Conservation (phyloP, 352 stramenopile genomes). For the Phytopythium montanum region DNA sequence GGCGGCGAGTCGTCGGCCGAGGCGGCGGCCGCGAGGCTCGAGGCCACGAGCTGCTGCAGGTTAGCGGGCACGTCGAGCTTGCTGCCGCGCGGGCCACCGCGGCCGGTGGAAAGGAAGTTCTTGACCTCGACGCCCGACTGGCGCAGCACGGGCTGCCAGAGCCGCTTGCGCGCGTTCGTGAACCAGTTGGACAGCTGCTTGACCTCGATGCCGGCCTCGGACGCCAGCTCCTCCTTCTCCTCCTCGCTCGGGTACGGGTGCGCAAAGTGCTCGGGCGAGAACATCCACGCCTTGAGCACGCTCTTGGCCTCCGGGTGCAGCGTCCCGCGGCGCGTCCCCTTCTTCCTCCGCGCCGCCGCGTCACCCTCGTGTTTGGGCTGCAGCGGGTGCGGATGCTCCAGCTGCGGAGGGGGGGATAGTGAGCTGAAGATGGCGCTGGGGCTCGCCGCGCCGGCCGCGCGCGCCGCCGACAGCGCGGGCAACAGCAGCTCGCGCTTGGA, state of each 20-base stretch:
- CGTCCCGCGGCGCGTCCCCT: conserved; percentile 75
- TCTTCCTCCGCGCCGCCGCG: conserved; percentile 44
- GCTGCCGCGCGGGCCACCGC: conserved; percentile 70
- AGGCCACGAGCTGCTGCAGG: conserved; percentile 52
- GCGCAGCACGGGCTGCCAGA: conserved; percentile 83
- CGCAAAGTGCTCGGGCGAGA: conserved; percentile 84
- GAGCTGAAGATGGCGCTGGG: conserved; percentile 26
- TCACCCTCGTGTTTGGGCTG: not conserved
- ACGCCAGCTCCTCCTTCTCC: conserved; percentile 81
- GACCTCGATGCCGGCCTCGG: conserved; percentile 80
- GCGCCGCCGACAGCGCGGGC: conserved; percentile 37
- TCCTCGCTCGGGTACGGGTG: conserved; percentile 87
- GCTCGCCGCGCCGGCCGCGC: not conserved
- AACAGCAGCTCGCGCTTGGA: conserved; percentile 41
- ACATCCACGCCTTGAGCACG: conserved; percentile 89
- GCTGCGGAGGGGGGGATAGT: conserved; percentile 15
- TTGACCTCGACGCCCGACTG: conserved; percentile 89
- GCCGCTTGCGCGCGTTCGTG: conserved; percentile 83
- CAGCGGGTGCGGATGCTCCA: conserved; percentile 17
- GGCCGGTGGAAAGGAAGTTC: conserved; percentile 83
- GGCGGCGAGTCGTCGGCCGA: conserved; percentile 12
- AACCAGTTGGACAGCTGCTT: conserved; percentile 91
- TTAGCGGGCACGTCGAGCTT: conserved; percentile 74
- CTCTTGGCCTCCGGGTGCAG: conserved; percentile 84
- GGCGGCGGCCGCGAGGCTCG: conserved; percentile 21